Base-by-base conservation (phyloP, 2,329 filamentous ascomycete genomes). In the Colletotrichum neosansevieriae region DNA sequence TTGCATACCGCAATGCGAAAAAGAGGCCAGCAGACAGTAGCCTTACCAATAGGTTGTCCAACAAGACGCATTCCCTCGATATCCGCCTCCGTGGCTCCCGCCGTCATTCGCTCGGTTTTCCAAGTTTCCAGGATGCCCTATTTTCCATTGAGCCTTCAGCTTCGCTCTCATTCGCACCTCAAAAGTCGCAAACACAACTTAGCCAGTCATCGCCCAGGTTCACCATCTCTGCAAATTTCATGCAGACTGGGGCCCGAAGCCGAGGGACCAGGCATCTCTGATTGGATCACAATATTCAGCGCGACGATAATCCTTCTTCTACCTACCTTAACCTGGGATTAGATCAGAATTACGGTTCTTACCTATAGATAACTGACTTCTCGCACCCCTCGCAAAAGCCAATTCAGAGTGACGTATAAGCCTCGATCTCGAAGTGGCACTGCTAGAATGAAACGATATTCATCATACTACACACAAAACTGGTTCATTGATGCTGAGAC, bases 231-330 rank as follows among this genome's bases (percentile, higher is more conserved):
- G 29, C 13, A 5, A 24, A 24, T 24, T 4, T 24, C 24, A 53
- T 53, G 5, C 29, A 53, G 12, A 53, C 24, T 34, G 29, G 29
- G 49, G 47, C 11, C 29, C 49, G 49, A 7, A 38, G 3, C 36
- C 36, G 36, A 38, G 5, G 36, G 15, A 38, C 13, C 13, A n/a
- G 47, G n/a, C 47, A 32, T 50, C 47, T 50, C 32, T 29, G 12
- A 32, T 50, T 50, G 11, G 36, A 21, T n/a, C 44, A 60, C 60
- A 47, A 60, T 45, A 17, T 21, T 47, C 15, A 36, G 63, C 10
- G 38, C 56, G 21, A 38, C 54, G 54, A 54, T 45, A 10, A 54
- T 57, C 38, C 40, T 12, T 15, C 47, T 59, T 13, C 7, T 34
- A 6, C 44, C 57, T 10, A 49, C 45, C 12, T 13, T 49, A 19